A percentile compares a stretch with the other conserved stretches of the same genome.
Conservation (phyloP, 2,329 filamentous ascomycete genomes). For the Karstenula rhodostoma region DNA sequence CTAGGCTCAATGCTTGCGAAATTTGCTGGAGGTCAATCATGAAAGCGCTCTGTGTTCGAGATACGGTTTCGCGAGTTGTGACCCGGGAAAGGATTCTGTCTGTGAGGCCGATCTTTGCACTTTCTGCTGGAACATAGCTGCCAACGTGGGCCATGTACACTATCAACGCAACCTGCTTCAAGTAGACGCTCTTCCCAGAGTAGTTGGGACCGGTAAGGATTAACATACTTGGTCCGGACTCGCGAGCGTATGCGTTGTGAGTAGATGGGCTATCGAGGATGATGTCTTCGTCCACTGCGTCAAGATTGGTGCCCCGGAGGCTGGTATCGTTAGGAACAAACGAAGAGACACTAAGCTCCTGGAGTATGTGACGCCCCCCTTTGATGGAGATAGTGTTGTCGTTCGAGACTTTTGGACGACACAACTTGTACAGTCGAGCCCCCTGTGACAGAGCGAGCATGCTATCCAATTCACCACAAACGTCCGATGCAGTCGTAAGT, state of each 20-base stretch:
- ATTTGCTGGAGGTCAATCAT: constrained; percentile 90
- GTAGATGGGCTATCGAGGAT: constrained; percentile 16
- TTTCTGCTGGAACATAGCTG: constrained; percentile 82
- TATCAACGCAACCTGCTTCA: constrained; percentile 91
- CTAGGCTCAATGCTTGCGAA: constrained; percentile 75
- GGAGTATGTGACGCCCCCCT: constrained; percentile 85
- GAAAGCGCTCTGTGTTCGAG: constrained; percentile 70
- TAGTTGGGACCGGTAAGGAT: constrained; percentile 94
- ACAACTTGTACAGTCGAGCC: constrained; percentile 77
- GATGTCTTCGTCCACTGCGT: constrained; percentile 9
- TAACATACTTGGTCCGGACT: constrained; percentile 69
- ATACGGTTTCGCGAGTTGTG: constrained; percentile 74
- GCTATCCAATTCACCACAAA: constrained; percentile 86
- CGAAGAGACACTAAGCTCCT: constrained; percentile 80
- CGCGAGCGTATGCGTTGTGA: constrained; percentile 14
- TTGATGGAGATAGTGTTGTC: constrained; percentile 76
- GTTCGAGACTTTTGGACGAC: constrained; percentile 72
- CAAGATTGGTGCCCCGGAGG: constrained; percentile 65
- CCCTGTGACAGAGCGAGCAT: constrained; percentile 81
- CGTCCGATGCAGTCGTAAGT: constrained; percentile 74
- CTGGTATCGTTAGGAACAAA: constrained; percentile 85
- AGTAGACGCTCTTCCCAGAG: constrained; percentile 94
- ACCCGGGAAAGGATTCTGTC: constrained; percentile 93
- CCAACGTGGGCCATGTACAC: constrained; percentile 93
- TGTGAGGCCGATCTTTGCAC: constrained; percentile 81